Evolutionary conservation across 768 basidiomycete genomes (phyloP), one percentile per base, ranked within the genome.

Genomic region (Mrakia gelida): DNA sequence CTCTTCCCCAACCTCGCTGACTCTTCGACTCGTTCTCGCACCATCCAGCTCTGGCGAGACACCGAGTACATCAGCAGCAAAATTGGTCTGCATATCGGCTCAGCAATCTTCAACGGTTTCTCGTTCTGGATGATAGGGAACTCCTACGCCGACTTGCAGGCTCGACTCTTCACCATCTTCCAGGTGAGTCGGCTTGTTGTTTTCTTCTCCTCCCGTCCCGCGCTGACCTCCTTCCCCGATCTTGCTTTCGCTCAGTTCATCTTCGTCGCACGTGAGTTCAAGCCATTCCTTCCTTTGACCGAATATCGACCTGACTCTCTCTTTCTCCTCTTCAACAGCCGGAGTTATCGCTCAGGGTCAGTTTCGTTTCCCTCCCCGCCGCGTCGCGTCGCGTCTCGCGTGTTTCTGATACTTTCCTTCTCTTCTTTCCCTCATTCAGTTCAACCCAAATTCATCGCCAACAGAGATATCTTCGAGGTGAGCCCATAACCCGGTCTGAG

Each of bases 91-190:
- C 75, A 76, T 41, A 38, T 76, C n/a, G 49, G 65, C 0, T 56
- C 52, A 8, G 75, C 41, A 0, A 65, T 76, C n/a, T 59, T 76
- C 75, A 76, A 76, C 75, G 75, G 75, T 1, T 76, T 76, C 28
- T 38, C 67, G 1, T 76, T 76, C 52, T 76, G 67, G 67, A 70
- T 76, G 75, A 76, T 76, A 28, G 75, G 75, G 6, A 76, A 76
- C 75, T n/a, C 41, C 2, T 70, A 70, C 28, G 34, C 21, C 18
- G 75, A 71, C 34, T 54, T 76, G 23, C 75, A 76, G 41, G 45
- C 49, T 13, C 49, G 75, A 26, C 67, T 76, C 0, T 76, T 76
- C 41, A 76, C 75, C 5, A 49, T 71, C 54, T 76, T 76, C 52
- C 61, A 45, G 45, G 45, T 45, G 45, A 45, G 45, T 45, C 11